Base-by-base conservation (phyloP, 2,329 filamentous ascomycete genomes). In the Fusarium proliferatum region DNA sequence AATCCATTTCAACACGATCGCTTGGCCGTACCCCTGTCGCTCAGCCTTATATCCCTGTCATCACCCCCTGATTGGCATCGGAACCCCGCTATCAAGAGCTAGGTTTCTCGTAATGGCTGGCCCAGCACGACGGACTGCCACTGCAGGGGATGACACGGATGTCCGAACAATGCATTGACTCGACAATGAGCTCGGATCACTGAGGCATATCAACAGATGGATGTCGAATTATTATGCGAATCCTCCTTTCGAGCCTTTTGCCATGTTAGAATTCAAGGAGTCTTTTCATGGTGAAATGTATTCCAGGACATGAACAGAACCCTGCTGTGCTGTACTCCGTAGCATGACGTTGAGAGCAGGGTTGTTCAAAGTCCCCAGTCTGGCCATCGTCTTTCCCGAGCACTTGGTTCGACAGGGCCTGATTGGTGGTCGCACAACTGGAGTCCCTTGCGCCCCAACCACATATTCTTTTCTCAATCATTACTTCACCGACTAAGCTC, bases 351-450 rank as follows among this genome's bases (percentile, higher is more conserved):
- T 70, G 67, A 52, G 55, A 53, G 58, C 67, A 65, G 62, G 72
- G 62, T 63, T 63, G 49, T 61, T 42, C 64, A 65, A 71, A 56
- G 61, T 67, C 68, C 67, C 76, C 72, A 64, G 70, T 67, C 61
- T 68, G 55, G 66, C 69, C 67, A 72, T 56, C 51, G 61, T 67
- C 62, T 63, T 69, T 74, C 69, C 76, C 75, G 63, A 74, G 62
- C 61, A 69, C 49, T 68, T 57, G 78, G 77, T 76, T 76, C 68
- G 55, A 56, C 51, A 30, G 43, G 77, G 78, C 52, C 76, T 77
- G 75, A 79, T 79, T 78, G 78, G 77, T 66, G 77, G 75, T 65
- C 77, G 73, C 67, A 34, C 55, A 46, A 67, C 64, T 63, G 67
- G 73, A 66, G 58, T 51, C 59, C 61, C 41, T 64, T 41, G 60